phyloP scores from a whole-genome alignment of 768 basidiomycete species.

The Hypsizygus marmoreus region DNA sequence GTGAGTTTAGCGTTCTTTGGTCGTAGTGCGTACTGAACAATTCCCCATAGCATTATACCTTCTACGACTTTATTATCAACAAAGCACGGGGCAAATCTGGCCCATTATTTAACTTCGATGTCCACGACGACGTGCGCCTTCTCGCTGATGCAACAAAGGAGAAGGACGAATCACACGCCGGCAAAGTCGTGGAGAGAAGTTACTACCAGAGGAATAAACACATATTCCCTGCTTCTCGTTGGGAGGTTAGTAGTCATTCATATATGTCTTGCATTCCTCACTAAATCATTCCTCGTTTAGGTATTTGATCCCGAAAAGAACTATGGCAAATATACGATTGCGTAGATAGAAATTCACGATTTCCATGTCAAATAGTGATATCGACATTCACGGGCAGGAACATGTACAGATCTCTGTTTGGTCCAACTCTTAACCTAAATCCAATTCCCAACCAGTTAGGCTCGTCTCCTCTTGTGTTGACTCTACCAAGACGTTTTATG shows the following conservation, averaged over 20 bases:
- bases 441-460: too few species aligned
- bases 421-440: too few species aligned
- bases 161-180: conserved; percentile 98
- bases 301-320: conserved; percentile 94
- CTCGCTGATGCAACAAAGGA: conserved; percentile 93
- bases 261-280: neutral
- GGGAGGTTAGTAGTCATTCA: conserved; percentile 71
- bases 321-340: conserved; percentile 90
- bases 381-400: too few species aligned
- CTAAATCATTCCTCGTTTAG: conserved; percentile 35
- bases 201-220: conserved; percentile 98
- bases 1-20: conserved; percentile 44
- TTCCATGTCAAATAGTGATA: too few species aligned
- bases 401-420: too few species aligned
- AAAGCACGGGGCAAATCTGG: conserved; percentile 98
- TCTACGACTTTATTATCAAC: conserved; percentile 98
- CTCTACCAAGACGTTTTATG: too few species aligned
- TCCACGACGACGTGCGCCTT: conserved; percentile 96
- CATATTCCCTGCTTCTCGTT: conserved; percentile 94
- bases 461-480: too few species aligned
- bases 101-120: conserved; percentile 97
- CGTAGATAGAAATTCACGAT: too few species aligned
- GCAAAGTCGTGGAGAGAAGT: conserved; percentile 95
- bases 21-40: conserved; percentile 7
- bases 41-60: conserved; percentile 84